Conservation (phyloP, 129 eudicot species). For the Saussurea involucrata region DNA sequence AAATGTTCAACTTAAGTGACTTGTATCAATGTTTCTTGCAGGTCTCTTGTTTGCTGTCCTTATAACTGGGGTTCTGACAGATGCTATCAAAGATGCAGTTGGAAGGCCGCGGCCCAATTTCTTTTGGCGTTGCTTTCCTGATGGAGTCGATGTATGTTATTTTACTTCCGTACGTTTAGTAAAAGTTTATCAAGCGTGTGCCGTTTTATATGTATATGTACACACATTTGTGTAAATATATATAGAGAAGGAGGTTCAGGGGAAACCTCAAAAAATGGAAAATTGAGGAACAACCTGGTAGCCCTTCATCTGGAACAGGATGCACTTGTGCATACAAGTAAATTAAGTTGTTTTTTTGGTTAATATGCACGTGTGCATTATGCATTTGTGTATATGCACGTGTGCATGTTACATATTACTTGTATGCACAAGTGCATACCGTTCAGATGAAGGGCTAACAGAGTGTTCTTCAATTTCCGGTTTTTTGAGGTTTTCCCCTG, state of each 20-base stretch:
- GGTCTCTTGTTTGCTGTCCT: conserved; percentile 69
- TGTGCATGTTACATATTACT: no score
- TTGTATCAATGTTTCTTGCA: conserved; percentile 28
- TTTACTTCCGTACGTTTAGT: background rate
- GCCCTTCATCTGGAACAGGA: no score
- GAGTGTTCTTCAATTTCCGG: no score
- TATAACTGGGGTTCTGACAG: conserved; percentile 78
- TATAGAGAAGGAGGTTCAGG: background rate
- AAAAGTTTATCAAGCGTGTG: background rate
- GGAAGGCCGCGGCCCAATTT: conserved; percentile 97
- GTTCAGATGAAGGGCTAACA: no score
- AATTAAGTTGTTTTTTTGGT: no score
- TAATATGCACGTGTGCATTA: no score
- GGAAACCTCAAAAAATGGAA: no score
- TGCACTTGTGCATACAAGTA: no score
- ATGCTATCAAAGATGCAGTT: conserved; percentile 75
- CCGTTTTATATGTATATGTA: background rate
- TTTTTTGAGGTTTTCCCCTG: no score
- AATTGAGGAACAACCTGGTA: no score
- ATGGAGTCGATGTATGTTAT: conserved; percentile 60
- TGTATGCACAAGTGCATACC: no score
- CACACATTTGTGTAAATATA: background rate
- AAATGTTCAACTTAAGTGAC: background rate
- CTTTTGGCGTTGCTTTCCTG: conserved; percentile 96
- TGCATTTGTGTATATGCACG: no score